Evolutionary conservation across 208 protist genomes (phyloP).

Genomic region (Leptomonas seymouri): DNA sequence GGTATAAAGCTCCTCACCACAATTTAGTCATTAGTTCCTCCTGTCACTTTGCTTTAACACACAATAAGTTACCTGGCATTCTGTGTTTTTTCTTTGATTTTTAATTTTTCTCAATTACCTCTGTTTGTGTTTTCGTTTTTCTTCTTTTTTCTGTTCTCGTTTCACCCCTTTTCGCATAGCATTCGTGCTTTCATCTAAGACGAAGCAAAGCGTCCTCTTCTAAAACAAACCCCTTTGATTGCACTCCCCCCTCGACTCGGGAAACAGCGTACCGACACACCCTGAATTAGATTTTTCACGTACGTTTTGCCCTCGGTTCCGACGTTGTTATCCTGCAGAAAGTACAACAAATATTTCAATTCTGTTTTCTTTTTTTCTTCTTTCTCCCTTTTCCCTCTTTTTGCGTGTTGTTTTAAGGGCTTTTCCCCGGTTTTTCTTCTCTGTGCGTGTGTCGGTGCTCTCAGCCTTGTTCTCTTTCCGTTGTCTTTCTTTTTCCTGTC

Average conservation of each 20-base stretch:
- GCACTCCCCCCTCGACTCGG: too few relatives aligned
- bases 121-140: not conserved
- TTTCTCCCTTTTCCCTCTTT: too few relatives aligned
- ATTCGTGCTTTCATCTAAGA: not conserved
- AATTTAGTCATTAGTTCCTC: not conserved
- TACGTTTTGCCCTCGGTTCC: too few relatives aligned
- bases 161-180: not conserved
- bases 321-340: too few relatives aligned
- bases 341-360: too few relatives aligned
- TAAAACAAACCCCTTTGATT: not conserved
- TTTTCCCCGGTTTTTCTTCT: not conserved
- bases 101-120: not conserved
- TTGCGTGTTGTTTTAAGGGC: not conserved
- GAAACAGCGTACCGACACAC: too few relatives aligned
- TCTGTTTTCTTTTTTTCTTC: too few relatives aligned
- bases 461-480: not conserved
- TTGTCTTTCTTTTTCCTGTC: not conserved
- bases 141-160: slow-evolving; percentile 3
- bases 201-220: not conserved
- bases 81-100: slow-evolving; percentile 5
- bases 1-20: too few relatives aligned
- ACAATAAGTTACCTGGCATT: slow-evolving; percentile 2
- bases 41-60: not conserved
- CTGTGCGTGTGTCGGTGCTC: not conserved
- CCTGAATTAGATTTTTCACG: too few relatives aligned